A percentile compares a stretch with the other conserved stretches of the same genome.
These are phyloP conservation scores for Tephrocybe sp. DNA, from an alignment of 768 basidiomycete species.

Conservation along the genomic window DNA sequence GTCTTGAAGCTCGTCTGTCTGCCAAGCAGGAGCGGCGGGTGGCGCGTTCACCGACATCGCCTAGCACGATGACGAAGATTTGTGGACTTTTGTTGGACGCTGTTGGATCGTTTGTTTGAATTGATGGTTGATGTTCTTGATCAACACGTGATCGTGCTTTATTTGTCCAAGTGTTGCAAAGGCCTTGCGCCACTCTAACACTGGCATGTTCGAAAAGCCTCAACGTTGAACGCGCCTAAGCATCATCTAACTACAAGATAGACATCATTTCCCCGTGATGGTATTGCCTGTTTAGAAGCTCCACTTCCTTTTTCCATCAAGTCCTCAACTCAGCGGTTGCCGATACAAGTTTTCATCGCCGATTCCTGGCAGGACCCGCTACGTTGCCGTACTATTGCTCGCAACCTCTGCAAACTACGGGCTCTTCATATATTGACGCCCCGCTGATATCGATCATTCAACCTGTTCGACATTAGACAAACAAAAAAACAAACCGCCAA, in stretches of 20 bases:
- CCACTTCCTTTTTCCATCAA: too few species aligned
- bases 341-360: too few species aligned
- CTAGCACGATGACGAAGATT: conserved; percentile 18
- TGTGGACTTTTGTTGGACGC: conserved; percentile 4
- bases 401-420: too few species aligned
- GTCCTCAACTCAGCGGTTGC: too few species aligned
- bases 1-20: conserved; percentile 87
- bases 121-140: conserved; percentile 10
- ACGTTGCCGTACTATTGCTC: too few species aligned
- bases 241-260: too few species aligned
- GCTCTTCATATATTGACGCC: neutral
- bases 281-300: too few species aligned
- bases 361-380: too few species aligned
- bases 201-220: neutral
- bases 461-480: neutral
- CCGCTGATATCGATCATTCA: neutral
- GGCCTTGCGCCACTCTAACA: conserved; percentile 7
- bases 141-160: conserved; percentile 24
- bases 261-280: too few species aligned
- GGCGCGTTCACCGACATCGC: conserved; percentile 29
- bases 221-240: too few species aligned
- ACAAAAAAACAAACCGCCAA: neutral
- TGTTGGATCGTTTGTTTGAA: conserved; percentile 4
- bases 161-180: conserved; percentile 9
- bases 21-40: conserved; percentile 62